A percentile compares a stretch with the other conserved stretches of the same genome.
Conservation (phyloP, 345 rosid genomes). For the Acer saccharum region DNA sequence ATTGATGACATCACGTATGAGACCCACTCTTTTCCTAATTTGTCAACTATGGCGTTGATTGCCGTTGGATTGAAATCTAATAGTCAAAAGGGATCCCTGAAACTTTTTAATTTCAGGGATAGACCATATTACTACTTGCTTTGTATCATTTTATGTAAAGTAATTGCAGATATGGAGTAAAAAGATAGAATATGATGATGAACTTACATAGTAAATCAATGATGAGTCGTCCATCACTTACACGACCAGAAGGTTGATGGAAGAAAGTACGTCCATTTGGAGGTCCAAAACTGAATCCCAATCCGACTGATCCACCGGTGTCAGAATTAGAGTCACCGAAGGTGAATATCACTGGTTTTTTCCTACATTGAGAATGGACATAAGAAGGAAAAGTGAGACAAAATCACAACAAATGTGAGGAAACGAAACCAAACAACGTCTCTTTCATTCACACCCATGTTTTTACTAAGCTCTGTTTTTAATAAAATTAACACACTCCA, state of each 20-base stretch:
- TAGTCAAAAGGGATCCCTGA: too few relatives aligned
- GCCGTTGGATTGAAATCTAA: too few relatives aligned
- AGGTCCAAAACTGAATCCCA: constrained; percentile 32
- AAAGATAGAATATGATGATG: background rate
- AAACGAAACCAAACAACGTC: background rate
- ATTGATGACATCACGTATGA: too few relatives aligned
- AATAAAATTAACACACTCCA: background rate
- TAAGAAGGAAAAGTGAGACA: constrained; percentile 16
- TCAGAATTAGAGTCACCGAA: constrained; percentile 32
- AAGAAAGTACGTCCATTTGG: constrained; percentile 59
- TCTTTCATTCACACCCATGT: background rate
- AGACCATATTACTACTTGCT: too few relatives aligned
- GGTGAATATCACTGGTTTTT: constrained; percentile 20
- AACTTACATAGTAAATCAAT: constrained; percentile 64
- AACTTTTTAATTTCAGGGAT: too few relatives aligned
- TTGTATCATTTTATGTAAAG: too few relatives aligned
- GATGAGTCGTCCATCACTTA: constrained; percentile 55
- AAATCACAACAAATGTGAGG: background rate
- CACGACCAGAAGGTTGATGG: constrained; percentile 45
- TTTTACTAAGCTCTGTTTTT: background rate
- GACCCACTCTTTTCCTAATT: too few relatives aligned
- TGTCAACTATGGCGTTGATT: too few relatives aligned
- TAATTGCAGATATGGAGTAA: background rate
- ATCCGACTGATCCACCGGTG: constrained; percentile 28
- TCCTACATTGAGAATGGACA: constrained; percentile 36